Percentiles rank a stretch among this genome's conserved stretches.
Conservation (phyloP, 2,329 filamentous ascomycete genomes). For the Diaporthe aspalathi region DNA sequence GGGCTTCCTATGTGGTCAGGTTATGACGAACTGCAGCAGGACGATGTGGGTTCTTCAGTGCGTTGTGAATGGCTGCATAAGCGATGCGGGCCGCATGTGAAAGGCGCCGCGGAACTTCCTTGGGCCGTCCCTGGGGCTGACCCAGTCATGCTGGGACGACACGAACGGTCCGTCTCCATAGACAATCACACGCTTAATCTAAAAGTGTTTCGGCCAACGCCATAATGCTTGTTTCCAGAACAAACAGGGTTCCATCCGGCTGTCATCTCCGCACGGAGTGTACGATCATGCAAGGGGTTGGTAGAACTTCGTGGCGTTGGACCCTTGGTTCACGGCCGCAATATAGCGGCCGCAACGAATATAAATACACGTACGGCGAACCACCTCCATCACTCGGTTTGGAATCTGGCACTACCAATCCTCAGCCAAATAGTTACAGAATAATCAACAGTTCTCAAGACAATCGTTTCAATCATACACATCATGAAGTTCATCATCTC, state of each 20-base stretch:
- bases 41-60: background rate
- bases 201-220: constrained; percentile 7
- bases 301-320: too few relatives aligned
- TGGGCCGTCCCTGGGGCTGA: background rate
- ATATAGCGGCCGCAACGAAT: background rate
- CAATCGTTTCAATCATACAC: background rate
- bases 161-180: constrained; percentile 2
- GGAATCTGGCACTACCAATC: background rate
- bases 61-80: background rate
- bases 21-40: background rate
- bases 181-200: background rate
- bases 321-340: too few relatives aligned
- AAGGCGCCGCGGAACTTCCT: background rate
- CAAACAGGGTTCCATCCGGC: background rate
- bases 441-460: too few relatives aligned
- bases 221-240: background rate
- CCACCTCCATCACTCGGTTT: rapidly evolving
- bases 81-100: background rate
- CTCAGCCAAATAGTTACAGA: background rate
- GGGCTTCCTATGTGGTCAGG: background rate
- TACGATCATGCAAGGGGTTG: background rate
- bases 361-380: background rate
- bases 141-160: background rate
- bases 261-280: constrained; percentile 5
- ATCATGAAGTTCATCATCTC: constrained; percentile 3